These are phyloP conservation scores for Magnolia sinica DNA, from an alignment of 164 flowering plant genomes.

Conservation along the genomic window DNA sequence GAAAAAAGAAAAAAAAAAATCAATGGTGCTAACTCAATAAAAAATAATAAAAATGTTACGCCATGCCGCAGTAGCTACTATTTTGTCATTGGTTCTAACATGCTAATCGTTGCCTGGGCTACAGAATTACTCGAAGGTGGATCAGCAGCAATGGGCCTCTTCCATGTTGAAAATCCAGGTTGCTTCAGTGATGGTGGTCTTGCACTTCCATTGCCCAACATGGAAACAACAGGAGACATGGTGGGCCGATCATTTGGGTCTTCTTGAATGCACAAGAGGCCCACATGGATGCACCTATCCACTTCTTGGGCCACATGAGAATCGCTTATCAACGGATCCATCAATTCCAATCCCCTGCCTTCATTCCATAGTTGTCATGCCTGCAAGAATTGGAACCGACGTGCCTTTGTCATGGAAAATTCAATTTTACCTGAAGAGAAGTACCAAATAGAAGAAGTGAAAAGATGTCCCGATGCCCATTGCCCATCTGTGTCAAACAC, in stretches of 20 bases:
- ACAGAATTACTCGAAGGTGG: background rate
- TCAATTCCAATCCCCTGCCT: background rate
- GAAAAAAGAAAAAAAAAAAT: too few species aligned
- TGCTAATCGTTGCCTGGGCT: background rate
- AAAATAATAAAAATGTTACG: too few species aligned
- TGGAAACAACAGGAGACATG: conserved; percentile 17
- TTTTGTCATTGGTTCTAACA: too few species aligned
- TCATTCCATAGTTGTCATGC: background rate
- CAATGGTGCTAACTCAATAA: too few species aligned
- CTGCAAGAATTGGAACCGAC: background rate
- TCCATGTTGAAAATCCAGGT: background rate
- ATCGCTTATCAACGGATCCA: background rate
- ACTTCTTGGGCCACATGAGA: conserved; percentile 5
- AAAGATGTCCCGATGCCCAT: too few species aligned
- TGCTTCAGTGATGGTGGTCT: background rate
- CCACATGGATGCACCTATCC: conserved; percentile 24
- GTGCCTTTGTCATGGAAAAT: too few species aligned
- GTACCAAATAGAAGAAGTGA: too few species aligned
- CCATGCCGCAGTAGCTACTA: too few species aligned
- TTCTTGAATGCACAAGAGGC: conserved; percentile 29
- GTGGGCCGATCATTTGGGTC: conserved; percentile 18
- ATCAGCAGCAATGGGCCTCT: background rate
- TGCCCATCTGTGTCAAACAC: too few species aligned
- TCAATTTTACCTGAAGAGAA: too few species aligned
- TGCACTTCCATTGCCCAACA: conserved; percentile 12